Evolutionary conservation across 2,329 filamentous ascomycete species (phyloP), one percentile per base, ranked within the genome.

Genomic region (Pestalotiopsis sp.): DNA sequence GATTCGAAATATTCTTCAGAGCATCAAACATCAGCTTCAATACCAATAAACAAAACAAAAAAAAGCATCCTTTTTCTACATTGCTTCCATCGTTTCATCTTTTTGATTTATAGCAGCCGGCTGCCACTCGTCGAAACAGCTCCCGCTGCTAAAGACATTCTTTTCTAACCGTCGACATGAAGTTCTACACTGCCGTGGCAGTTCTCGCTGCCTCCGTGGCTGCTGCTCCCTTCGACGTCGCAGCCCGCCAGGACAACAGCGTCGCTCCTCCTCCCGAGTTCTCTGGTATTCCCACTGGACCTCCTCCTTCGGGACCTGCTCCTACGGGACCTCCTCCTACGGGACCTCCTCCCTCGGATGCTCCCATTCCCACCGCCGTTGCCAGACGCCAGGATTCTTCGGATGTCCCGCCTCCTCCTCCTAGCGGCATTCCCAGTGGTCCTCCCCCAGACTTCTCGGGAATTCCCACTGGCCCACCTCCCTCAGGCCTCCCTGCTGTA

Each of bases 151-250:
- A 22, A 7, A 35, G 26, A 58, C 56, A 35, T 61, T 39, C 58
- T 61, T 35, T 61, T 39, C 58, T n/a, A 17, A 20, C 58, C n/a
- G n/a, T 35, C n/a, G 10, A 61, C 13, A 61, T 61, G 58, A 61
- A 61, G 30, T 61, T 61, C 58, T 39, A 38, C 58, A 61, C 58
- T 35, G 17, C 58, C 58, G 30, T 61, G n/a, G 30, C 58, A 39
- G 58, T 61, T 35, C n/a, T 61, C 17, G 30, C 58, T 10, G 58
- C 30, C 26, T 20, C 26, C 9, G 58, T 11, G 13, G 58, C 58
- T 10, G 58, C 58, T 38, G 58, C 58, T 13, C 58, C 58, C 11
- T 61, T 61, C 26, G 58, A 61, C 24, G 13, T 39, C 6, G 58
- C 58, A 26, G 30, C 35, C 10, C 58, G 58, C 26, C 58, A 61